phyloP scores from a whole-genome alignment of 345 rosid species.

The Hevea brasiliensis region DNA sequence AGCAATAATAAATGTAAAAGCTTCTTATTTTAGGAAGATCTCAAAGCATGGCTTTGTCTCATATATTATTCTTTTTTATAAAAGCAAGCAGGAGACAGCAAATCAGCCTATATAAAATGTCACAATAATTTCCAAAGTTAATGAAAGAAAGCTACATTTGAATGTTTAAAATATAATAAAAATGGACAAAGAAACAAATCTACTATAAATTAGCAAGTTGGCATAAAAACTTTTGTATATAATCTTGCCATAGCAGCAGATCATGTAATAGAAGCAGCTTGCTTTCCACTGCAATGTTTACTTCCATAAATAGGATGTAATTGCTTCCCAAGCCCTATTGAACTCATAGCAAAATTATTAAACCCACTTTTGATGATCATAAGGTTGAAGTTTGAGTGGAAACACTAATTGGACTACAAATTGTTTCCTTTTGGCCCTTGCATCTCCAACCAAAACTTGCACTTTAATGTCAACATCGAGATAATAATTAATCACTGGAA shows the following conservation, averaged over 20 bases:
- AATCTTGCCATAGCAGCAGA: conserved; percentile 12
- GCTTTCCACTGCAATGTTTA: not conserved
- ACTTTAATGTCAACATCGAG: no score
- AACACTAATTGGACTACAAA: not conserved
- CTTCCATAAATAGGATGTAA: not conserved
- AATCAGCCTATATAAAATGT: not conserved
- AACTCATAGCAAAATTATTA: not conserved
- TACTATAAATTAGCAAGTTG: no score
- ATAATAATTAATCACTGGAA: no score
- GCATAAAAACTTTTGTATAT: not conserved
- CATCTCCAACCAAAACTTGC: no score
- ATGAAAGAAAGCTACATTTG: not conserved
- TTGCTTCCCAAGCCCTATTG: not conserved
- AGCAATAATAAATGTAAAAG: not conserved
- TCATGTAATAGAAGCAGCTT: conserved; percentile 8
- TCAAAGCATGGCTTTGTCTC: not conserved
- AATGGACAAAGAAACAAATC: not conserved
- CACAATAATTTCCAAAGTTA: not conserved
- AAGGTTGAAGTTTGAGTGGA: not conserved
- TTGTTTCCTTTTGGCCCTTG: not conserved
- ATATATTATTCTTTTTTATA: no score
- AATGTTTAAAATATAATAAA: no score
- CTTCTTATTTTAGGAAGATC: not conserved
- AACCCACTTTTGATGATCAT: not conserved
- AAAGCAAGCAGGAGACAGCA: not conserved